phyloP scores from a whole-genome alignment of 768 basidiomycete species.

The Suillus lakei region DNA sequence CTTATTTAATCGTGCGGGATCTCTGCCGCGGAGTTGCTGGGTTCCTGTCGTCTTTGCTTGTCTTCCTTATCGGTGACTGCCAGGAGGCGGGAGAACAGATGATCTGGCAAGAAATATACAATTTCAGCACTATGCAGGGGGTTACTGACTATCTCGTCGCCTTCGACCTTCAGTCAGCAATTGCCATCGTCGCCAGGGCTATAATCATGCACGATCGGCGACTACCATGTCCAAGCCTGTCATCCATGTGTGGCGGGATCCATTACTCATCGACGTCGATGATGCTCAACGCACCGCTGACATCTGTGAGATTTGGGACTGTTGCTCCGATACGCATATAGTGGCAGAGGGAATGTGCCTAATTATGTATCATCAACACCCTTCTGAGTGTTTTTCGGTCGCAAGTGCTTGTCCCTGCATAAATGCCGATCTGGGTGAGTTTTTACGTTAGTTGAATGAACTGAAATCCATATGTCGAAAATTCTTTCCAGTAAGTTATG shows the following conservation, averaged over 20 bases:
- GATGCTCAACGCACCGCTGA: background rate
- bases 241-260: background rate
- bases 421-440: background rate
- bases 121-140: background rate
- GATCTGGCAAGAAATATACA: background rate
- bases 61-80: constrained; percentile 2
- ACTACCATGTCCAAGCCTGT: background rate
- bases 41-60: background rate
- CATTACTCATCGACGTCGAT: background rate
- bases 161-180: background rate
- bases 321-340: background rate
- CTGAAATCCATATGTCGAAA: background rate
- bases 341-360: background rate
- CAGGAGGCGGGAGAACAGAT: background rate
- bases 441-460: constrained; percentile 1
- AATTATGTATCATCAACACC: background rate
- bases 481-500: background rate
- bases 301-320: background rate
- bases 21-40: constrained; percentile 36
- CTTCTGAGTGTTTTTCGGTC: background rate
- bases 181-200: background rate
- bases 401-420: background rate
- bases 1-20: constrained; percentile 25
- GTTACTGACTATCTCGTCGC: background rate
- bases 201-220: no score